Evolutionary conservation across 768 basidiomycete genomes (phyloP), one percentile per base, ranked within the genome.

Genomic region (Leccinum disarticulatum): DNA sequence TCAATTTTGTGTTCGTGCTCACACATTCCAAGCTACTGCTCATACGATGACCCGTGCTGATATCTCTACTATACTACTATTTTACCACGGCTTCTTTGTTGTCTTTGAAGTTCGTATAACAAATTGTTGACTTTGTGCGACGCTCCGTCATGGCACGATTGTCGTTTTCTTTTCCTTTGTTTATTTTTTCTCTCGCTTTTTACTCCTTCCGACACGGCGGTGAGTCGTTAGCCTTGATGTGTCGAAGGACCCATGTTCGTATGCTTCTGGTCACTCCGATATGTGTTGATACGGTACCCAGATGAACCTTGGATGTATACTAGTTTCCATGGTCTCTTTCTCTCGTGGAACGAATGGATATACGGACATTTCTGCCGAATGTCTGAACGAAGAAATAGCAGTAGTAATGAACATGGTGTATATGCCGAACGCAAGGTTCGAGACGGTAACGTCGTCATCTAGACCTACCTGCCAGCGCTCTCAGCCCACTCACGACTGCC

Each of bases 401-500:
- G 43, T 4, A 46, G 11, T 46, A 19, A 43, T 19, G 2, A n/a
- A 41, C 17, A n/a, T 35, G 13, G 41, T 43, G 41, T 19, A 17
- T 41, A n/a, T 41, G n/a, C 41, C 9, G 9, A 41, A 43, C 41
- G 41, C 41, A 43, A n/a, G n/a, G n/a, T 43, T 11, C n/a, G 3
- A 19, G 41, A 10, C n/a, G 41, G 6, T 43, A 43, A 8, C 41
- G 31, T 33, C 31, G 8, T 27, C 41, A 13, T 50, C 36, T 5
- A 7, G 30, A 17, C 10, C 57, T 62, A 64, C 51, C 19, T 64
- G 22, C 75, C 77, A 15, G 79, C 70, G 38, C 72, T 77, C 70
- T 83, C 82, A 3, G 82, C 82, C 93, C 93, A 96, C 65, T 95
- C 90, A 65, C 81, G 88, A 70, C 91, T 94, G 15, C 94, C 93